phyloP scores from a whole-genome alignment of 208 protist species.

The Crithidia thermophila region DNA sequence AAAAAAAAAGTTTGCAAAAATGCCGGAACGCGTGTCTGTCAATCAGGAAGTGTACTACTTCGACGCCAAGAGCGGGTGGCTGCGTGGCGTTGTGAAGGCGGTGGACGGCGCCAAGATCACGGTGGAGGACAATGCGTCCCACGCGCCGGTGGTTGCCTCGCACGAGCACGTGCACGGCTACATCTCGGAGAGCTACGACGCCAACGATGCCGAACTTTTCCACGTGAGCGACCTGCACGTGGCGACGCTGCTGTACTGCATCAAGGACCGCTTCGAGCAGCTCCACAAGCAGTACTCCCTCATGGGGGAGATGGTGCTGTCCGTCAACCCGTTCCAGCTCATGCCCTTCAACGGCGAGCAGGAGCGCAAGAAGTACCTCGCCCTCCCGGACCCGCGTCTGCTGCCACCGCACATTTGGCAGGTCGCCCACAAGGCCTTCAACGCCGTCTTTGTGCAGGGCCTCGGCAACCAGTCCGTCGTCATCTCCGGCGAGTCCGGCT shows the following conservation, averaged over 20 bases:
- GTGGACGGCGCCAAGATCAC: constrained; percentile 55
- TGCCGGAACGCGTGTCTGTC: constrained; percentile 71
- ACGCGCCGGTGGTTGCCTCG: constrained; percentile 35
- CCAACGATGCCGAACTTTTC: constrained; percentile 76
- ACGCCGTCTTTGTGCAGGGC: constrained; percentile 72
- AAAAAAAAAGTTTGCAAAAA: constrained; percentile 5
- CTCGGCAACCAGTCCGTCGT: constrained; percentile 90
- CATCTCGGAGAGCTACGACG: constrained; percentile 78
- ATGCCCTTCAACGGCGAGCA: constrained; percentile 85
- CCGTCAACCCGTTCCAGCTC: constrained; percentile 92
- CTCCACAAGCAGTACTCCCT: constrained; percentile 87
- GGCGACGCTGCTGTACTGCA: constrained; percentile 86
- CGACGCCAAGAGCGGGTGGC: constrained; percentile 75
- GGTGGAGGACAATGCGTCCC: constrained; percentile 43
- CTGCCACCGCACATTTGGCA: constrained; percentile 93
- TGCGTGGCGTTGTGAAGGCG: constrained; percentile 51
- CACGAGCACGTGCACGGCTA: constrained; percentile 66
- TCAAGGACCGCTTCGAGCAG: constrained; percentile 89
- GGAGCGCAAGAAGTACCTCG: constrained; percentile 78
- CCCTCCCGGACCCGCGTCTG: constrained; percentile 44
- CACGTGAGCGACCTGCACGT: constrained; percentile 92
- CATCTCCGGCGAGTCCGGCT: constrained; percentile 96
- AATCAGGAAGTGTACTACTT: constrained; percentile 84
- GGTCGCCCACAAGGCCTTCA: constrained; percentile 86
- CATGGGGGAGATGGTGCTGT: constrained; percentile 94